Conservation (phyloP, 225 moss, liverwort and hornwort species). For the Asterella californica region DNA sequence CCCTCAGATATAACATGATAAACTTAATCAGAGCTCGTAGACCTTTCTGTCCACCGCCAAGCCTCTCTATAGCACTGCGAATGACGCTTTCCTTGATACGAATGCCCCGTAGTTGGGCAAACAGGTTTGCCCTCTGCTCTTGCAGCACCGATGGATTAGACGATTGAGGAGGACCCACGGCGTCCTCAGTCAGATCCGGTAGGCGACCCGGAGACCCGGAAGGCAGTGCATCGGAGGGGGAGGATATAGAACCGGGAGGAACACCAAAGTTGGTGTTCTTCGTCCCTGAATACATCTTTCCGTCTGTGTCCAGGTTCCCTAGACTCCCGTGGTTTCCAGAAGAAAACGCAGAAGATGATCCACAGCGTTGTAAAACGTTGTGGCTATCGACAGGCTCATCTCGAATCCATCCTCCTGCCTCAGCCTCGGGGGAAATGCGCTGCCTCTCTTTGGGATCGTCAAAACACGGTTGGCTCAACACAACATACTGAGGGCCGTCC, state of each 20-base stretch:
- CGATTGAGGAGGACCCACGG: not conserved
- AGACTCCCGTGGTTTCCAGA: not conserved
- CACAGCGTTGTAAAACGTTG: not conserved
- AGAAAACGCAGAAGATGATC: not conserved
- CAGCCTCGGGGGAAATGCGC: conserved; percentile 23
- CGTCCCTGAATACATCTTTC: not conserved
- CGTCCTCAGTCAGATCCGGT: conserved; percentile 14
- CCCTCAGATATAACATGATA: conserved; percentile 32
- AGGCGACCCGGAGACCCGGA: not conserved
- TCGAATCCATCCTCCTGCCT: conserved; percentile 38
- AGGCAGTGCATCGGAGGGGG: not conserved
- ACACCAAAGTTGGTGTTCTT: conserved; percentile 5
- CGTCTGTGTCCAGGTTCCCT: not conserved
- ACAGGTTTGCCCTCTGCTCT: conserved; percentile 8
- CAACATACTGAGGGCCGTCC: not conserved
- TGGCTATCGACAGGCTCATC: conserved; percentile 32
- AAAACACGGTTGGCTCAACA: not conserved
- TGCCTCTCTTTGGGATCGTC: not conserved
- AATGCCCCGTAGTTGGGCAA: conserved; percentile 28
- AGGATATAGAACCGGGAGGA: not conserved
- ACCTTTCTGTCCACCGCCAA: conserved; percentile 47
- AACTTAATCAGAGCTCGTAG: conserved; percentile 24
- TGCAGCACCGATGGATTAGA: not conserved
- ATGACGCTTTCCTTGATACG: conserved; percentile 36
- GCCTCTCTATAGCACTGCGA: conserved; percentile 28